Percentiles rank a stretch among this genome's conserved stretches.
Evolutionary conservation across 2,329 filamentous ascomycete genomes (phyloP).

Genomic region (Cryphonectria japonica): DNA sequence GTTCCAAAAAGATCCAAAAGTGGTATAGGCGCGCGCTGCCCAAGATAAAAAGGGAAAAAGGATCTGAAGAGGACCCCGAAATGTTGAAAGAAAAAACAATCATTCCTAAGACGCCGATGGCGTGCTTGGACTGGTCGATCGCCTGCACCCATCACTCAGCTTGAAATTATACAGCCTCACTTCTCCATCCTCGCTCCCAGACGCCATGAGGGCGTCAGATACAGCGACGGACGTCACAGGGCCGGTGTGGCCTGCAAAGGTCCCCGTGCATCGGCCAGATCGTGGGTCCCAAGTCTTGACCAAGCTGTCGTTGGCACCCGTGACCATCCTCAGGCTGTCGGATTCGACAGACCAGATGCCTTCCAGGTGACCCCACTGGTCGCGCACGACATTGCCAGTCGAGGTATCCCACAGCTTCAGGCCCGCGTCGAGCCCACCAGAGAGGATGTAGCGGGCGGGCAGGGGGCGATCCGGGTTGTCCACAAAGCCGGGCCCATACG

Average conservation of each 20-base stretch:
- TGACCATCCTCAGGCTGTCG: slow-evolving; percentile 85
- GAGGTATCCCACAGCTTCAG: slow-evolving; percentile 91
- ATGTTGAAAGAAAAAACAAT: neutral
- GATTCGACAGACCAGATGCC: slow-evolving; percentile 93
- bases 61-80: neutral
- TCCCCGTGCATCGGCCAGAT: slow-evolving; percentile 88
- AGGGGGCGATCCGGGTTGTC: slow-evolving; percentile 65
- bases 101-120: slow-evolving; percentile 4
- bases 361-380: slow-evolving; percentile 95
- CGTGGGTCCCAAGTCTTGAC: slow-evolving; percentile 94
- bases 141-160: slow-evolving; percentile 29
- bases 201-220: slow-evolving; percentile 86
- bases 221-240: slow-evolving; percentile 93
- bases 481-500: slow-evolving; percentile 67
- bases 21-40: slow-evolving; percentile 22
- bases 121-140: slow-evolving; percentile 27
- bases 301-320: slow-evolving; percentile 90
- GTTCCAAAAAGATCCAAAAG: slow-evolving; percentile 11
- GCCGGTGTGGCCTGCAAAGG: slow-evolving; percentile 86
- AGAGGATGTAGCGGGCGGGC: slow-evolving; percentile 90
- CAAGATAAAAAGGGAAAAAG: neutral
- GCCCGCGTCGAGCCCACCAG: slow-evolving; percentile 86
- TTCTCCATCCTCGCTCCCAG: slow-evolving; percentile 91
- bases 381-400: slow-evolving; percentile 80
- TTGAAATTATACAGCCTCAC: slow-evolving; percentile 83